Percentiles rank a stretch among this genome's conserved stretches.
These are phyloP conservation scores for Waltergamsia citrina DNA, from an alignment of 2,329 filamentous ascomycete genomes.

Conservation along the genomic window DNA sequence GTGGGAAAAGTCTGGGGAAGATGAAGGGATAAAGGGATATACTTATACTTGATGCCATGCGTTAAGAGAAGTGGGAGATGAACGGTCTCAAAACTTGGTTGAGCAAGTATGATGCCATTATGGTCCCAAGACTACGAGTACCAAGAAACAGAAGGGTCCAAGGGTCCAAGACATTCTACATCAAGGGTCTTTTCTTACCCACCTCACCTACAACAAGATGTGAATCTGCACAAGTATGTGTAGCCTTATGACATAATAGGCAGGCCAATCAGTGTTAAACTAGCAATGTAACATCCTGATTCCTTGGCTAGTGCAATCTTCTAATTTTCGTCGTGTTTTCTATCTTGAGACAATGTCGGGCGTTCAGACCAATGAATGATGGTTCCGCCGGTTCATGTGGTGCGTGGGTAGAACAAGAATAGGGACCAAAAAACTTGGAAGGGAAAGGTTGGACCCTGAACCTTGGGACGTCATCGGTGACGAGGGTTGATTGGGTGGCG, in stretches of 20 bases:
- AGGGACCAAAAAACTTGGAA: conserved; percentile 1
- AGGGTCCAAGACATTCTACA: background rate
- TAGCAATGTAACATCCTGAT: too few relatives aligned
- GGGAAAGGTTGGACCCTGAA: background rate
- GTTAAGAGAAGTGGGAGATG: background rate
- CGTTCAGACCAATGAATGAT: too few relatives aligned
- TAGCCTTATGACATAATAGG: too few relatives aligned
- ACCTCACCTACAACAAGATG: background rate
- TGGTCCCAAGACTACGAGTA: background rate
- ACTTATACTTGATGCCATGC: background rate
- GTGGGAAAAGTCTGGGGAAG: background rate
- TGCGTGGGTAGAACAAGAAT: too few relatives aligned
- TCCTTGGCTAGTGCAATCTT: too few relatives aligned
- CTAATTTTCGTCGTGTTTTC: conserved; percentile 1
- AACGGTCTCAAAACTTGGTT: background rate
- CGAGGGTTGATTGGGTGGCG: background rate
- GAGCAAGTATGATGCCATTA: background rate
- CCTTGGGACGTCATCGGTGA: background rate
- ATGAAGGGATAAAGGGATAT: background rate
- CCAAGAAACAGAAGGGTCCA: too few relatives aligned
- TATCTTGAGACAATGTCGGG: background rate
- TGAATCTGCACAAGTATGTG: background rate
- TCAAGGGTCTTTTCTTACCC: background rate
- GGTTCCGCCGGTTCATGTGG: too few relatives aligned
- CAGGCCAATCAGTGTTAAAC: too few relatives aligned